phyloP scores from a whole-genome alignment of 306 rosid genomes.

The Prunus mume region DNA sequence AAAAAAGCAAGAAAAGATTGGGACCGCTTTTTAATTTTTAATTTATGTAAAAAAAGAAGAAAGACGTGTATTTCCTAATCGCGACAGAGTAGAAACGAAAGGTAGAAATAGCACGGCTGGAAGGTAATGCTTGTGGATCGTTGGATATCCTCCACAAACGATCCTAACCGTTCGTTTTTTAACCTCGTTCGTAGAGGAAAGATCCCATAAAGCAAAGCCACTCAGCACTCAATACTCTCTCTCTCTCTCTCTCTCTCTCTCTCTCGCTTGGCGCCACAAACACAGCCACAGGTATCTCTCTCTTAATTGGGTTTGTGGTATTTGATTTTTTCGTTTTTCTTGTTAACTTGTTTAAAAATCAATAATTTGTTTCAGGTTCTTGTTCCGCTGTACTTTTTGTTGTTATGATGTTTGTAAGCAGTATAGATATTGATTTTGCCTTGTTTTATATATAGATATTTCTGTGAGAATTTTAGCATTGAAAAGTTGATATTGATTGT shows the following conservation, averaged over 20 bases:
- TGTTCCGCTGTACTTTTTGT: neutral
- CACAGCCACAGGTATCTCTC: conserved; percentile 21
- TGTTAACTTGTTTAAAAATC: neutral
- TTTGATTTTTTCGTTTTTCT: neutral
- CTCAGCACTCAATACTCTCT: neutral
- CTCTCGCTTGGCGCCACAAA: conserved; percentile 50
- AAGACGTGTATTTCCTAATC: no score
- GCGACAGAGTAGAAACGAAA: neutral
- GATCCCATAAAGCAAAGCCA: neutral
- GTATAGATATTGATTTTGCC: neutral
- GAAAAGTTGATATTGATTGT: neutral
- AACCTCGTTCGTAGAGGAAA: neutral
- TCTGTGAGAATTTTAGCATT: no score
- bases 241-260: neutral
- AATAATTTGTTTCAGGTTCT: neutral
- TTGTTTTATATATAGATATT: no score
- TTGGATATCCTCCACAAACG: neutral
- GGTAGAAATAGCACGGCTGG: neutral
- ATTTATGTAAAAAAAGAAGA: no score
- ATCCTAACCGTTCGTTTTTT: neutral
- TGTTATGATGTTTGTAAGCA: neutral
- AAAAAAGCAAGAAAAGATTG: no score
- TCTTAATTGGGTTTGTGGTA: neutral
- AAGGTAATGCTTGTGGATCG: neutral
- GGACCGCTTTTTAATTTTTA: no score